phyloP scores from a whole-genome alignment of 371 early-diverging fungal species.

The Umbelopsis sp. region DNA sequence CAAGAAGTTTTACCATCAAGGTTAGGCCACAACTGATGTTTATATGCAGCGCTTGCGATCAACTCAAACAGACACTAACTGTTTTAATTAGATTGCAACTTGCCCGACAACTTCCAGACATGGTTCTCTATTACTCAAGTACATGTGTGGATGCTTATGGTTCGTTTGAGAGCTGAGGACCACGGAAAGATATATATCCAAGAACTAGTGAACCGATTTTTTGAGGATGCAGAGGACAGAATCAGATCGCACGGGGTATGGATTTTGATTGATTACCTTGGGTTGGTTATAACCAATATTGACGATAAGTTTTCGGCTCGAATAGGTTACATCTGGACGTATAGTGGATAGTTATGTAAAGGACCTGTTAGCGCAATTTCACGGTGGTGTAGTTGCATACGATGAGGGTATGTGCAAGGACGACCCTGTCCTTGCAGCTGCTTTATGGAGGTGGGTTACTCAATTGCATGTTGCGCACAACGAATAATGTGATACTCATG shows the following conservation, averaged over 20 bases:
- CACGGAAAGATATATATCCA: slow-evolving; percentile 82
- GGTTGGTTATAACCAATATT: slow-evolving; percentile 15
- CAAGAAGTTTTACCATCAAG: slow-evolving; percentile 58
- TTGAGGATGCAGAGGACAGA: slow-evolving; percentile 84
- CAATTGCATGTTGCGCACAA: neutral
- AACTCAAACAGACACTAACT: neutral
- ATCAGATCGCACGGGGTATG: slow-evolving; percentile 70
- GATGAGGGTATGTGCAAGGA: slow-evolving; percentile 93
- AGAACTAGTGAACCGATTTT: slow-evolving; percentile 86
- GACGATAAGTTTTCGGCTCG: slow-evolving; percentile 7
- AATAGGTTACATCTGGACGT: slow-evolving; percentile 66
- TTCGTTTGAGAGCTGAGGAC: slow-evolving; percentile 74
- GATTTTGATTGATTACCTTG: neutral
- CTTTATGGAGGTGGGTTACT: slow-evolving; percentile 80
- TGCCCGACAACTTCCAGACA: slow-evolving; percentile 91
- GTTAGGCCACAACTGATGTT: slow-evolving; percentile 32
- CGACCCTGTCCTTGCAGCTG: slow-evolving; percentile 91
- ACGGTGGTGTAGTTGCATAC: slow-evolving; percentile 89
- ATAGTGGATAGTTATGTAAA: slow-evolving; percentile 77
- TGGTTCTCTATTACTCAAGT: slow-evolving; percentile 92
- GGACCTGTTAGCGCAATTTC: slow-evolving; percentile 83
- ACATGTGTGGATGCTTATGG: slow-evolving; percentile 94
- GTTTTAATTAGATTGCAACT: slow-evolving; percentile 55
- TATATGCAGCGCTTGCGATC: neutral
- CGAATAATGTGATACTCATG: neutral